phyloP scores from a whole-genome alignment of 768 basidiomycete genomes.

The Rhizopogon vulgaris region DNA sequence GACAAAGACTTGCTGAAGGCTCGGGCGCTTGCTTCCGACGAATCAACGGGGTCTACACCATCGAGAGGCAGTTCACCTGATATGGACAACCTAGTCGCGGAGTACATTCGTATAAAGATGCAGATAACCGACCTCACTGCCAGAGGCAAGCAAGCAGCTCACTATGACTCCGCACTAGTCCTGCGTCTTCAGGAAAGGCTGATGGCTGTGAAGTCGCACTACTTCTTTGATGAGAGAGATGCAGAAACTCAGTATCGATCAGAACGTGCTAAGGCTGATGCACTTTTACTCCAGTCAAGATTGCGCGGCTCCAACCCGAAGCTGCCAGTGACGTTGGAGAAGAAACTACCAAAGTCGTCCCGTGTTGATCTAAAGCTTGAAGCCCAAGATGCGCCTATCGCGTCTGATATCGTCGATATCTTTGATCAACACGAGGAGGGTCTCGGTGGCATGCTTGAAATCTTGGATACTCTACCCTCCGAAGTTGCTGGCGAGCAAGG shows the following conservation, averaged over 20 bases:
- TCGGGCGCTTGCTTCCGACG: conserved; percentile 13
- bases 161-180: conserved; percentile 21
- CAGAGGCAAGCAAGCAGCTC: conserved; percentile 19
- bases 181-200: conserved; percentile 41
- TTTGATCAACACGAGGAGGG: conserved; percentile 49
- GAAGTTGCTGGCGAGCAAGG: conserved; percentile 54
- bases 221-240: conserved; percentile 66
- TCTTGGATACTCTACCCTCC: conserved; percentile 60
- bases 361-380: background rate
- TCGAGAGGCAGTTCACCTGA: conserved; percentile 31
- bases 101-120: conserved; percentile 61
- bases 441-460: conserved; percentile 59
- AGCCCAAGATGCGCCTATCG: background rate
- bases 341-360: background rate
- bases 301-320: conserved; percentile 26
- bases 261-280: conserved; percentile 47
- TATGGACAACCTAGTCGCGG: conserved; percentile 48
- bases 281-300: conserved; percentile 35
- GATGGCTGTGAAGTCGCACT: conserved; percentile 43
- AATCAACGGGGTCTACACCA: conserved; percentile 15
- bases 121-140: conserved; percentile 43
- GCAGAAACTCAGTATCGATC: conserved; percentile 52
- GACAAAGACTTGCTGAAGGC: conserved; percentile 8
- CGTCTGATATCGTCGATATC: conserved; percentile 30
- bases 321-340: background rate